A percentile compares a stretch with the other conserved stretches of the same genome.
Evolutionary conservation across 2,329 filamentous ascomycete species (phyloP).

Genomic region (Verticillium dahliae): DNA sequence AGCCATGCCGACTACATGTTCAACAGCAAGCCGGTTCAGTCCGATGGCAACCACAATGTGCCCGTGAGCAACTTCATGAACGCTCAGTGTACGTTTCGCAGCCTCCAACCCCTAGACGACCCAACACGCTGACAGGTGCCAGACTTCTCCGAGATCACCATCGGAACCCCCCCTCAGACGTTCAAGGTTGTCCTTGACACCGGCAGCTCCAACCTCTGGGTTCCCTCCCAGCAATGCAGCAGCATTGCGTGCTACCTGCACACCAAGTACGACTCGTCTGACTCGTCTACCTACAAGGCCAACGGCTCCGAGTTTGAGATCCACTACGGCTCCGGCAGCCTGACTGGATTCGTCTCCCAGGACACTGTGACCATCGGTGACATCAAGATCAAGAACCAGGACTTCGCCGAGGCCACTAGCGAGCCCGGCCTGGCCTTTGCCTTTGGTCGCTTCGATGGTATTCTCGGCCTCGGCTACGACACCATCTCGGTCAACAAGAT

Average conservation of each 20-base stretch:
- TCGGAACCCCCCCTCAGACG: slow-evolving; percentile 84
- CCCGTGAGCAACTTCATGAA: slow-evolving; percentile 97
- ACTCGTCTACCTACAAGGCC: slow-evolving; percentile 86
- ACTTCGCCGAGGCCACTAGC: slow-evolving; percentile 92
- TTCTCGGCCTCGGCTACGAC: slow-evolving; percentile 89
- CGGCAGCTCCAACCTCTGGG: slow-evolving; percentile 98
- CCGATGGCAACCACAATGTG: slow-evolving; percentile 67
- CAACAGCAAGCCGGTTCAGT: slow-evolving; percentile 62
- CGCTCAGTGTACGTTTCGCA: slow-evolving; percentile 76
- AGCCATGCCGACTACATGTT: slow-evolving; percentile 71
- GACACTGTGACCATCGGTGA: slow-evolving; percentile 85
- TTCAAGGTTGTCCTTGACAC: slow-evolving; percentile 99
- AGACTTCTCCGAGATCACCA: slow-evolving; percentile 96
- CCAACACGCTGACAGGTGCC: not conserved
- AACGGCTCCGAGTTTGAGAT: slow-evolving; percentile 93
- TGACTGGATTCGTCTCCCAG: slow-evolving; percentile 89
- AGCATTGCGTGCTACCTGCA: slow-evolving; percentile 99
- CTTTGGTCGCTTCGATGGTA: slow-evolving; percentile 95
- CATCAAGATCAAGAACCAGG: slow-evolving; percentile 77
- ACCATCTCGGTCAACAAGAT: slow-evolving; percentile 96
- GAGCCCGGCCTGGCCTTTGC: slow-evolving; percentile 97
- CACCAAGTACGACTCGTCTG: slow-evolving; percentile 87
- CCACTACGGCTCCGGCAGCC: slow-evolving; percentile 86
- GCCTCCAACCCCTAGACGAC: not conserved
- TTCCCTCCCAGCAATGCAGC: slow-evolving; percentile 81